These are phyloP conservation scores for Rhytidhysteron rufulum DNA, from an alignment of 2,329 filamentous ascomycete species.

Conservation along the genomic window DNA sequence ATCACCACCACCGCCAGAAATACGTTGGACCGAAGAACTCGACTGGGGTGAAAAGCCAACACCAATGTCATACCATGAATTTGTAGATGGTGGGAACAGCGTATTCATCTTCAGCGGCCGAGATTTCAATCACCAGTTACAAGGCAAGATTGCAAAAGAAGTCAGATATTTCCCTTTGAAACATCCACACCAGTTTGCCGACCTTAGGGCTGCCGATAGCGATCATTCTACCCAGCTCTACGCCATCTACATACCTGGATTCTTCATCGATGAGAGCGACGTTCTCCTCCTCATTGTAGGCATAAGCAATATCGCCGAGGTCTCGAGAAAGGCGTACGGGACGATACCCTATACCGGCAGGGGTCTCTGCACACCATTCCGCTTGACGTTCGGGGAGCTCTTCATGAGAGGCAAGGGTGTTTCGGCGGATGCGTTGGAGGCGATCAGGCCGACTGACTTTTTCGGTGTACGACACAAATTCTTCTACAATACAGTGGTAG, in stretches of 20 bases:
- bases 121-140: neutral
- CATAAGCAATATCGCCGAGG: neutral
- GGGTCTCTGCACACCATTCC: neutral
- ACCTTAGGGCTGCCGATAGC: neutral
- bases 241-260: neutral
- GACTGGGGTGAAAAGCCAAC: too few relatives aligned
- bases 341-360: neutral
- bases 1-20: too few relatives aligned
- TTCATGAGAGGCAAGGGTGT: neutral
- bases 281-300: neutral
- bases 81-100: too few relatives aligned
- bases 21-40: too few relatives aligned
- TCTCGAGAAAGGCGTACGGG: neutral
- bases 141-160: neutral
- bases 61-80: too few relatives aligned
- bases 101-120: neutral
- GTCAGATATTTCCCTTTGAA: neutral
- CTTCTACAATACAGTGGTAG: neutral
- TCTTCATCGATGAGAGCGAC: neutral
- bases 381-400: neutral
- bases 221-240: neutral
- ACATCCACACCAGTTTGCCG: neutral
- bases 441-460: neutral
- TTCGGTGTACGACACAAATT: neutral
- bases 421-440: neutral